phyloP scores from a whole-genome alignment of 1,284 basidiomycete genomes.

The Cutaneotrichosporon cutaneum region DNA sequence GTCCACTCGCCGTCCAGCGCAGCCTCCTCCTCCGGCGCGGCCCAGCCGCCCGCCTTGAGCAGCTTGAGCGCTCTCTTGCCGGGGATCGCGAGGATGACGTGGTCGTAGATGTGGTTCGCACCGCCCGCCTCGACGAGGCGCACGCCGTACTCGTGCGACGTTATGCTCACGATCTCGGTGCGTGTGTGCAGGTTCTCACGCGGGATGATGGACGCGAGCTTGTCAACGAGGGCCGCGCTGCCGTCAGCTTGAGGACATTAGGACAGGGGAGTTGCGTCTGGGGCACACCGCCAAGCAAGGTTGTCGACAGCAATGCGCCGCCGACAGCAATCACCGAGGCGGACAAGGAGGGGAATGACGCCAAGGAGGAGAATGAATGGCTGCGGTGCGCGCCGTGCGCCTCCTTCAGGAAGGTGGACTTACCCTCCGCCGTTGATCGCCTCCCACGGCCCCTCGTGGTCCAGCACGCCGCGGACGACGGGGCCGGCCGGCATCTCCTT shows the following conservation, averaged over 20 bases:
- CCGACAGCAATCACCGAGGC: too few species aligned
- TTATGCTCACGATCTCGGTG: slow-evolving; percentile 57
- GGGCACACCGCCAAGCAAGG: too few species aligned
- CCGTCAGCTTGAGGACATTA: too few species aligned
- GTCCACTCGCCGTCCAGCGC: background rate
- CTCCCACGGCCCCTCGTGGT: slow-evolving; percentile 59
- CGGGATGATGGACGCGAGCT: slow-evolving; percentile 62
- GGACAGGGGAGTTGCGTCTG: too few species aligned
- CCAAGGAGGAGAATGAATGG: too few species aligned
- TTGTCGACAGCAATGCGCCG: too few species aligned
- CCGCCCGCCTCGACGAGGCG: slow-evolving; percentile 42
- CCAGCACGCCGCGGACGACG: slow-evolving; percentile 12
- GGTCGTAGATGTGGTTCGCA: slow-evolving; percentile 60
- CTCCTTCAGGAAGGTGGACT: too few species aligned
- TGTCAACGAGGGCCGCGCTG: slow-evolving; percentile 62
- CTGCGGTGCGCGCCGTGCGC: too few species aligned
- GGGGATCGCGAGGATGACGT: slow-evolving; percentile 72
- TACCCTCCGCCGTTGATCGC: slow-evolving; percentile 69
- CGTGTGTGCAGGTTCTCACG: slow-evolving; percentile 61
- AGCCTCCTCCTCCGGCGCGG: slow-evolving; percentile 61
- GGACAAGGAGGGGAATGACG: too few species aligned
- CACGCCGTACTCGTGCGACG: slow-evolving; percentile 35
- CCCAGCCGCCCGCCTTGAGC: slow-evolving; percentile 59
- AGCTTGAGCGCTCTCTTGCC: slow-evolving; percentile 67
- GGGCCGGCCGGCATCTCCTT: slow-evolving; percentile 17